A percentile compares a stretch with the other conserved stretches of the same genome.
phyloP scores from a whole-genome alignment of 352 stramenopile genomes.

The Phytopythium delawarense region DNA sequence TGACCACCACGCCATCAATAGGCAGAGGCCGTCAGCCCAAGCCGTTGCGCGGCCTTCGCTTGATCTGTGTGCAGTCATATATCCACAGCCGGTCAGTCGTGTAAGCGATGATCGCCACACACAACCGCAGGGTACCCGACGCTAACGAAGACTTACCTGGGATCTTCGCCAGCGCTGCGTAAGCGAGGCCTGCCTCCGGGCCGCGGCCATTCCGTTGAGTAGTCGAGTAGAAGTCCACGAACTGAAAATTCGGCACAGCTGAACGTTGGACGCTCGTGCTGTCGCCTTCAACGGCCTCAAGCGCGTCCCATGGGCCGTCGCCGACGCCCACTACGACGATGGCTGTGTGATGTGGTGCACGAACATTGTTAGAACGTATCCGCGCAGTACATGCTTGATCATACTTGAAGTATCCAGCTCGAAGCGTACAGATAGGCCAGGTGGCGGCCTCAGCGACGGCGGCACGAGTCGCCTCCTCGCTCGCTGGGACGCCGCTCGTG shows the following conservation, averaged over 20 bases:
- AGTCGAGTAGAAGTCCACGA: slow-evolving; percentile 83
- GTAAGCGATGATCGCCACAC: background rate
- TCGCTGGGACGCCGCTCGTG: slow-evolving; percentile 70
- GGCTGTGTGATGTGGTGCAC: background rate
- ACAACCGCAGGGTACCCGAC: background rate
- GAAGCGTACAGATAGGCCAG: slow-evolving; percentile 65
- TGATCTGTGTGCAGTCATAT: background rate
- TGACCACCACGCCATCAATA: background rate
- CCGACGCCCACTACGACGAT: slow-evolving; percentile 83
- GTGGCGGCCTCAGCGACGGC: slow-evolving; percentile 72
- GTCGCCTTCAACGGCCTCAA: slow-evolving; percentile 81
- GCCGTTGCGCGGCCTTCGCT: background rate
- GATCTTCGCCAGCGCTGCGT: slow-evolving; percentile 39
- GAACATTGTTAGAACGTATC: background rate
- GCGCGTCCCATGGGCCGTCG: slow-evolving; percentile 77
- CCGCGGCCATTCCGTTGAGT: slow-evolving; percentile 27
- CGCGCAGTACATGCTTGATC: background rate
- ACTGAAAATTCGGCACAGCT: slow-evolving; percentile 66
- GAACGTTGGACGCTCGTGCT: slow-evolving; percentile 36
- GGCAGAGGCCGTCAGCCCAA: background rate
- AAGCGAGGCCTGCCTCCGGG: slow-evolving; percentile 33
- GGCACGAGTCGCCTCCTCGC: slow-evolving; percentile 39
- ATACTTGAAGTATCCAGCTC: background rate
- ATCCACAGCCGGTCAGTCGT: background rate
- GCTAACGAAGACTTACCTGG: slow-evolving; percentile 20